Percentiles rank a stretch among this genome's conserved stretches.
phyloP scores from a whole-genome alignment of 2,329 filamentous ascomycete genomes.

The Venturiaceae sp. region DNA sequence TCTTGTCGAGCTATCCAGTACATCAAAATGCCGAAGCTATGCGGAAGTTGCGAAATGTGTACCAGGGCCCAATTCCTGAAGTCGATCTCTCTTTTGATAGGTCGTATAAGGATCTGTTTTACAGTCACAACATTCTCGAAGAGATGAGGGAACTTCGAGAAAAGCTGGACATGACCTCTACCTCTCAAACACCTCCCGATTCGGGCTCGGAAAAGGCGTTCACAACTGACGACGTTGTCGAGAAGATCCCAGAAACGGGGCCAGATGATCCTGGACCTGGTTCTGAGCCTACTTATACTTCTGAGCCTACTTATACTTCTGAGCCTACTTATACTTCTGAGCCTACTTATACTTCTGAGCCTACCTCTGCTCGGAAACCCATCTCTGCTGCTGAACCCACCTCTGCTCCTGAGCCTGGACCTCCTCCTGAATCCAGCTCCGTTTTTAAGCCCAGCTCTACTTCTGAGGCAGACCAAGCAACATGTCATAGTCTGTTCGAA shows the following conservation, averaged over 20 bases:
- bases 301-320: background rate
- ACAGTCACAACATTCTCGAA: background rate
- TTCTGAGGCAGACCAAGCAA: background rate
- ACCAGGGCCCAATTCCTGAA: background rate
- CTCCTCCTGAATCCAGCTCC: background rate
- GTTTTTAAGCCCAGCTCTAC: background rate
- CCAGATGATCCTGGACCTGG: background rate
- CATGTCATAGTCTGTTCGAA: background rate
- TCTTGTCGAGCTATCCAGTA: background rate
- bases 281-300: background rate
- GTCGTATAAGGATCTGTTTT: background rate
- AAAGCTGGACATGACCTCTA: background rate
- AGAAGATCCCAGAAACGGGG: background rate
- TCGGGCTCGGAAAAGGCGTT: background rate
- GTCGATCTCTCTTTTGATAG: background rate
- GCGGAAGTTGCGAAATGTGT: background rate
- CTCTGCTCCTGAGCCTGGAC: background rate
- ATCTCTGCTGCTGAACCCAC: background rate
- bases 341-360: too few species aligned
- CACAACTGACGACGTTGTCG: background rate
- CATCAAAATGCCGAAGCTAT: background rate
- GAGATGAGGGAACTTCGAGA: background rate
- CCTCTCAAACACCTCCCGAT: background rate
- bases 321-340: too few species aligned
- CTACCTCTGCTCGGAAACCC: too few species aligned